phyloP scores from a whole-genome alignment of 257 asterid species.

The Solanum peruvianum region DNA sequence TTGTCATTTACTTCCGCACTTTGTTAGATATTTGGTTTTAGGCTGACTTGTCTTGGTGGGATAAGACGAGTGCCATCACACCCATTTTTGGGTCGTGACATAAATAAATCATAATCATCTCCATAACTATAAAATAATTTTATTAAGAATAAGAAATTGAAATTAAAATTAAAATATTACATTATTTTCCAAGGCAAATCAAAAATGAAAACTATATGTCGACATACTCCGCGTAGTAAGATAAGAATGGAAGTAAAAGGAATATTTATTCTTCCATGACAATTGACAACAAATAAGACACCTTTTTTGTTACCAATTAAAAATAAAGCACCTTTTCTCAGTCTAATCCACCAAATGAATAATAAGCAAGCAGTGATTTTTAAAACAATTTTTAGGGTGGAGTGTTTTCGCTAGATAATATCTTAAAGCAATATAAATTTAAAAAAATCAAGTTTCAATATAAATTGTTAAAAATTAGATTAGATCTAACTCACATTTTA shows the following conservation, averaged over 20 bases:
- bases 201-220: neutral
- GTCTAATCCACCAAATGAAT: neutral
- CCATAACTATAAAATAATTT: neutral
- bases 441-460: too few relatives aligned
- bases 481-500: accelerated
- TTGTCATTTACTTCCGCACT: too few relatives aligned
- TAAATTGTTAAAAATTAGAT: accelerated
- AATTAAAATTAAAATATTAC: neutral
- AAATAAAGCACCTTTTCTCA: neutral
- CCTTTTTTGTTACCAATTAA: neutral
- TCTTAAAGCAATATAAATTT: too few relatives aligned
- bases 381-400: too few relatives aligned
- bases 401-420: too few relatives aligned
- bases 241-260: neutral
- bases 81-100: too few relatives aligned
- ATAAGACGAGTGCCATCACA: too few relatives aligned
- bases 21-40: too few relatives aligned
- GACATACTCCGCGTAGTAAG: neutral
- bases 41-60: too few relatives aligned
- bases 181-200: neutral
- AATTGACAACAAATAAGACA: neutral
- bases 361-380: neutral
- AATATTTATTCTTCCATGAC: neutral
- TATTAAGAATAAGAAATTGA: neutral
- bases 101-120: neutral